A percentile compares a stretch with the other conserved stretches of the same genome.
Evolutionary conservation across 2,329 filamentous ascomycete species (phyloP).

Genomic region (Fusarium beomiforme): DNA sequence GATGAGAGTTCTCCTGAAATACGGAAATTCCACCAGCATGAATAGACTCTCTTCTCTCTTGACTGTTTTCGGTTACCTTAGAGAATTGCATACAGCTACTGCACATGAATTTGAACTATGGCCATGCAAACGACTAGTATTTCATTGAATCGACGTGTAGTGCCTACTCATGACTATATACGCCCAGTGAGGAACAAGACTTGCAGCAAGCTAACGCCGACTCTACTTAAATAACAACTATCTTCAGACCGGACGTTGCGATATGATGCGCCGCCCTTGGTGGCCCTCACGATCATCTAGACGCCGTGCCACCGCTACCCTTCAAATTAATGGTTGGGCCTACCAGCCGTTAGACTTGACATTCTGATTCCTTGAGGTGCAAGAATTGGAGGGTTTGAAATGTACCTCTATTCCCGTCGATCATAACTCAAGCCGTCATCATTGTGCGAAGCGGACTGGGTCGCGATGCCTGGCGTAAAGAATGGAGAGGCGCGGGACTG

Average conservation of each 20-base stretch:
- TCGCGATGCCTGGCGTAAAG: slow-evolving; percentile 63
- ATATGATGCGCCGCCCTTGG: slow-evolving; percentile 6
- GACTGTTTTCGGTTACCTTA: not conserved
- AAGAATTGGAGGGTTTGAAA: slow-evolving; percentile 7
- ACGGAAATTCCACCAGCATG: not conserved
- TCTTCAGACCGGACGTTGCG: slow-evolving; percentile 27
- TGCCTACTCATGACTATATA: slow-evolving; percentile 33
- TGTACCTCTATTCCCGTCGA: slow-evolving; percentile 46
- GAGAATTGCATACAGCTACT: not conserved
- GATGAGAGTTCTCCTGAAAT: not conserved
- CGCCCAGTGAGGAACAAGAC: slow-evolving; percentile 26
- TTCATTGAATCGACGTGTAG: slow-evolving; percentile 39
- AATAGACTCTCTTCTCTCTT: not conserved
- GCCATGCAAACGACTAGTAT: slow-evolving; percentile 42
- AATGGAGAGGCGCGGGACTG: slow-evolving; percentile 56
- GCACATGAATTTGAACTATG: slow-evolving; percentile 9
- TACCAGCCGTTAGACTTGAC: slow-evolving; percentile 38
- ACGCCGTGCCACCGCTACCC: slow-evolving; percentile 38
- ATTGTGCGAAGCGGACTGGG: slow-evolving; percentile 76
- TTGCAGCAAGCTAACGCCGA: slow-evolving; percentile 37
- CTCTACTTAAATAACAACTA: slow-evolving; percentile 40
- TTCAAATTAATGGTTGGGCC: slow-evolving; percentile 43
- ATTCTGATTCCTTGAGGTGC: slow-evolving; percentile 24
- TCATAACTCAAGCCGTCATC: slow-evolving; percentile 68
- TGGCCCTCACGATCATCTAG: slow-evolving; percentile 36